Percentiles rank a stretch among this genome's conserved stretches.
These are phyloP conservation scores for Castanea crenata DNA, from an alignment of 306 rosid species.

Conservation along the genomic window DNA sequence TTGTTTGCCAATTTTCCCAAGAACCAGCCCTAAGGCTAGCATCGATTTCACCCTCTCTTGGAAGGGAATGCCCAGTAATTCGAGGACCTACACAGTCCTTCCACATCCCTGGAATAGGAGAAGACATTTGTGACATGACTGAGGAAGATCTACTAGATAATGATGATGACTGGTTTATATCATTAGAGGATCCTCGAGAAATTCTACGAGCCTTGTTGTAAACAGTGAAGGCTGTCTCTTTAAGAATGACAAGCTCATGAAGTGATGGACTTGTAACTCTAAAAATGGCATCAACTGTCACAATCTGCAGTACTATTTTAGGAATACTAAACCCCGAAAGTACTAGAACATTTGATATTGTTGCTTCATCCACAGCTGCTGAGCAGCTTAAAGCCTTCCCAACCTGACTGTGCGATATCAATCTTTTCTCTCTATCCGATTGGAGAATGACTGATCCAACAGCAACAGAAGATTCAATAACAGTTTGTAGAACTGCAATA, in stretches of 20 bases:
- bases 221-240: conserved; percentile 92
- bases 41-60: conserved; percentile 96
- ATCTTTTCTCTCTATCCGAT: conserved; percentile 85
- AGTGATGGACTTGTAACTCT: conserved; percentile 90
- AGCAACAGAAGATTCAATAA: conserved; percentile 86
- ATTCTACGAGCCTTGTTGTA: conserved; percentile 93
- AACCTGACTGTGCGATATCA: conserved; percentile 77
- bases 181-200: conserved; percentile 75
- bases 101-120: conserved; percentile 90
- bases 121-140: conserved; percentile 74
- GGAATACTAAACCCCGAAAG: conserved; percentile 89
- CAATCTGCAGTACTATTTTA: conserved; percentile 86
- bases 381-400: conserved; percentile 89
- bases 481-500: conserved; percentile 83
- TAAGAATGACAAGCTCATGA: conserved; percentile 79
- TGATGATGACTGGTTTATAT: conserved; percentile 56
- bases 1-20: conserved; percentile 94
- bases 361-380: conserved; percentile 93
- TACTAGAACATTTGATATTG: conserved; percentile 73
- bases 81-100: conserved; percentile 91
- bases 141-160: conserved; percentile 71
- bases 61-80: conserved; percentile 79
- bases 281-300: conserved; percentile 92
- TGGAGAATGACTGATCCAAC: conserved; percentile 83
- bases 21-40: conserved; percentile 78